phyloP scores from a whole-genome alignment of 2,329 filamentous ascomycete species.

The Ophiostoma sp. region DNA sequence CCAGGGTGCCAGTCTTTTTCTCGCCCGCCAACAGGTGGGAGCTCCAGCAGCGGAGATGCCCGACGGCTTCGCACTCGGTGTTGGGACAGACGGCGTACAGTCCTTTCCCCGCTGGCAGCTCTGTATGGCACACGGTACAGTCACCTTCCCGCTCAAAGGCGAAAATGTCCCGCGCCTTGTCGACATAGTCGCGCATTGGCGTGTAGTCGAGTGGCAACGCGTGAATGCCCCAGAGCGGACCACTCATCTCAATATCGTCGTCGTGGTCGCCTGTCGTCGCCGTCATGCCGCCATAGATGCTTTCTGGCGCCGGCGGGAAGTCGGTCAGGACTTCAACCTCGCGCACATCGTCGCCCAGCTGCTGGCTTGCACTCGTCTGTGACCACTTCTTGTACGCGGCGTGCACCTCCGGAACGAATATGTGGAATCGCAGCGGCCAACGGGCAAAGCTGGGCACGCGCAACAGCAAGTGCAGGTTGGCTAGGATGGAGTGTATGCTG shows the following conservation, averaged over 20 bases:
- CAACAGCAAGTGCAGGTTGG: conserved; percentile 79
- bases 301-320: conserved; percentile 37
- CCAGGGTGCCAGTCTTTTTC: conserved; percentile 15
- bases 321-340: conserved; percentile 54
- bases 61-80: conserved; percentile 54
- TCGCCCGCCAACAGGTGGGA: conserved; percentile 48
- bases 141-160: conserved; percentile 57
- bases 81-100: conserved; percentile 60
- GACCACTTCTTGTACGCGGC: conserved; percentile 66
- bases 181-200: conserved; percentile 54
- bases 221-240: conserved; percentile 49
- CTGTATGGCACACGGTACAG: conserved; percentile 54
- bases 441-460: conserved; percentile 74
- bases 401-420: conserved; percentile 72
- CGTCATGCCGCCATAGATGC: conserved; percentile 29
- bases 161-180: conserved; percentile 56
- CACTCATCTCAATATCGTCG: background rate
- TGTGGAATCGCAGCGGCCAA: conserved; percentile 81
- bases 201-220: conserved; percentile 57
- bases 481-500: conserved; percentile 67
- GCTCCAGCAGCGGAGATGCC: conserved; percentile 63
- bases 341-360: conserved; percentile 45
- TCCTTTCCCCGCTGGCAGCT: conserved; percentile 49
- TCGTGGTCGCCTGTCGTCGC: background rate
- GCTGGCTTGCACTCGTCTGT: background rate